Base-by-base conservation (phyloP, 352 stramenopile species). In the Phytophthora foliorum region DNA sequence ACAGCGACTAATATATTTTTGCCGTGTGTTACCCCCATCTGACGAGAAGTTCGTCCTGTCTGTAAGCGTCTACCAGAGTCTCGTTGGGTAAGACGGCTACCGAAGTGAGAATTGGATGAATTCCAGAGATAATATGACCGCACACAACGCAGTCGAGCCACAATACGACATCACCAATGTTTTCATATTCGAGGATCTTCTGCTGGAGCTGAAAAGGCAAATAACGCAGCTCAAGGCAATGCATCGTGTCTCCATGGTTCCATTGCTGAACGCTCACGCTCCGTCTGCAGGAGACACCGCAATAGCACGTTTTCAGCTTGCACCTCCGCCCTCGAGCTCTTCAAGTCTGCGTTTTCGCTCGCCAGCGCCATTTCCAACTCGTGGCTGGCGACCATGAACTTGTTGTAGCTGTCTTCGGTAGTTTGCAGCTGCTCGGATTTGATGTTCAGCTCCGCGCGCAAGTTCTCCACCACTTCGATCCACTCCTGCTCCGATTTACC, bases 391-490 rank as follows among this genome's bases (percentile, higher is more conserved):
- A 13, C 29, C 36, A 58, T 49, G 22, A 65, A 65, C n/a, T 70
- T 48, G 41, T 70, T 54, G 16, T 70, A 70, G 16, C 41, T 41
- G 36, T 54, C 27, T 55, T 50, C 21, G 22, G 29, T 58, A 9
- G 22, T 38, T 22, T 70, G 45, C 21, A 70, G 31, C 52, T 65
- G 75, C 48, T 91, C 81, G 63, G 84, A 77, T 67, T 87, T 82
- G 24, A 64, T 72, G 64, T 84, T 71, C 21, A 91, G 69, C 69
- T 91, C 83, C 38, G 82, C 76, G 29, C 88, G 81, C 41, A 92
- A 69, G 44, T 65, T 88, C 46, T 82, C 51, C 29, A 91, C 61
- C 57, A 90, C 81, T 34, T 91, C 74, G 50, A 80, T 46, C 49
- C 38, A 60, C 10, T 53, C 13, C 17, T 67, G 45, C n/a, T 49